Conservation (phyloP, 177 flowering plant species). For the Vitis hybrid region DNA sequence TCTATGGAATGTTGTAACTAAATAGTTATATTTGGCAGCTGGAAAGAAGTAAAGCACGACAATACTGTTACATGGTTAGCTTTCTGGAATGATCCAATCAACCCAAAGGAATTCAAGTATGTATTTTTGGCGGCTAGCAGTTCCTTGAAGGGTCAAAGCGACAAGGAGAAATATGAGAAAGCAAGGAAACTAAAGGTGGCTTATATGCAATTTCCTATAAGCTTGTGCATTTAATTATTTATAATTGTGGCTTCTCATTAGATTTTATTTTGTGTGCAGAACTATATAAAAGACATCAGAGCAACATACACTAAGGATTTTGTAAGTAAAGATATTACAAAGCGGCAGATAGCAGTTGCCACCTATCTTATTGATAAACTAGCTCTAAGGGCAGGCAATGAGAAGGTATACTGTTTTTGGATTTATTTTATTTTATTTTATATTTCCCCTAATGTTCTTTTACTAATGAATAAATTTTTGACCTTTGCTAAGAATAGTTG, state of each 20-base stretch:
- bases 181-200: conserved; percentile 84
- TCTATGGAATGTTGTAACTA: no score
- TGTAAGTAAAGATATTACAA: conserved; percentile 53
- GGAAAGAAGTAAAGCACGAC: conserved; percentile 98
- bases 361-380: conserved; percentile 97
- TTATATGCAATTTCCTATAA: background rate
- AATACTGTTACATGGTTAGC: conserved; percentile 99
- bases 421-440: no score
- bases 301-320: conserved; percentile 79
- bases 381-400: conserved; percentile 99
- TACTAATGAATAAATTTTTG: no score
- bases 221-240: background rate
- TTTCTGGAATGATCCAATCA: conserved; percentile 97
- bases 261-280: conserved; percentile 41
- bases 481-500: no score
- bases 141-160: conserved; percentile 96
- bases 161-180: conserved; percentile 98
- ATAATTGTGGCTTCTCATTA: background rate
- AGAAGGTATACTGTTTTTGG: conserved; percentile 58
- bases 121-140: conserved; percentile 98
- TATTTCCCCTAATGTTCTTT: no score
- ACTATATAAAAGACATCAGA: conserved; percentile 73
- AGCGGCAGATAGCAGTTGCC: conserved; percentile 91
- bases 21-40: conserved; percentile 44
- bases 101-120: conserved; percentile 86